A percentile compares a stretch with the other conserved stretches of the same genome.
phyloP scores from a whole-genome alignment of 306 rosid genomes.

The Cucurbita ficifolia region DNA sequence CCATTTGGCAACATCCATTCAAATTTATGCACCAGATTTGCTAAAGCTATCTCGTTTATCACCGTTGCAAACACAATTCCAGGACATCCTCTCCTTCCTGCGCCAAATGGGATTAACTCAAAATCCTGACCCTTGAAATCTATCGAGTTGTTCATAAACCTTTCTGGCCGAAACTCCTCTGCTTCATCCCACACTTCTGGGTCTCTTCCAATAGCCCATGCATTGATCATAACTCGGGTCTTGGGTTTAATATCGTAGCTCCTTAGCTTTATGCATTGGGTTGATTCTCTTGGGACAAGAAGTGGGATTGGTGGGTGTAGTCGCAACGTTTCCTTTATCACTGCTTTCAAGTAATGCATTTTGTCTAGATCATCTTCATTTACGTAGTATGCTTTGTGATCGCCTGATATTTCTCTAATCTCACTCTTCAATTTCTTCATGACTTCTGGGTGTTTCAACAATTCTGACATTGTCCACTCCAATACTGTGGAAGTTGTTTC shows the following conservation, averaged over 20 bases:
- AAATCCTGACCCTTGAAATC: constrained; percentile 27
- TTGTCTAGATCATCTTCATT: constrained; percentile 22
- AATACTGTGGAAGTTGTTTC: constrained; percentile 25
- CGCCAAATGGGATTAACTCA: constrained; percentile 27
- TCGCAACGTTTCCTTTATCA: constrained; percentile 30
- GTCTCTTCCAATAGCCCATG: constrained; percentile 31
- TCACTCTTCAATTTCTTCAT: constrained; percentile 29
- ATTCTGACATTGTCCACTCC: constrained; percentile 43
- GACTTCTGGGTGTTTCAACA: constrained; percentile 21
- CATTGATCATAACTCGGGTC: constrained; percentile 14
- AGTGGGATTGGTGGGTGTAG: constrained; percentile 31
- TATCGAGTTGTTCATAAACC: constrained; percentile 4
- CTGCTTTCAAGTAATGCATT: constrained; percentile 32
- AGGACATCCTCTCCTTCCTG: constrained; percentile 30
- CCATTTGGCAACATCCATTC: constrained; percentile 16
- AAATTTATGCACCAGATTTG: constrained; percentile 12
- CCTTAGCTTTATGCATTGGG: neutral
- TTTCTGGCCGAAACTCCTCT: constrained; percentile 24
- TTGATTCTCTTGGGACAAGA: constrained; percentile 24
- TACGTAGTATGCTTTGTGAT: constrained; percentile 7
- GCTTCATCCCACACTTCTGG: constrained; percentile 17
- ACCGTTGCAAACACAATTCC: constrained; percentile 15
- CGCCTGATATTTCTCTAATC: constrained; percentile 15
- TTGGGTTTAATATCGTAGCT: constrained; percentile 4
- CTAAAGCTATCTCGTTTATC: constrained; percentile 15